Evolutionary conservation across 2,329 filamentous ascomycete genomes (phyloP).

Genomic region (Teratosphaeria destructans): DNA sequence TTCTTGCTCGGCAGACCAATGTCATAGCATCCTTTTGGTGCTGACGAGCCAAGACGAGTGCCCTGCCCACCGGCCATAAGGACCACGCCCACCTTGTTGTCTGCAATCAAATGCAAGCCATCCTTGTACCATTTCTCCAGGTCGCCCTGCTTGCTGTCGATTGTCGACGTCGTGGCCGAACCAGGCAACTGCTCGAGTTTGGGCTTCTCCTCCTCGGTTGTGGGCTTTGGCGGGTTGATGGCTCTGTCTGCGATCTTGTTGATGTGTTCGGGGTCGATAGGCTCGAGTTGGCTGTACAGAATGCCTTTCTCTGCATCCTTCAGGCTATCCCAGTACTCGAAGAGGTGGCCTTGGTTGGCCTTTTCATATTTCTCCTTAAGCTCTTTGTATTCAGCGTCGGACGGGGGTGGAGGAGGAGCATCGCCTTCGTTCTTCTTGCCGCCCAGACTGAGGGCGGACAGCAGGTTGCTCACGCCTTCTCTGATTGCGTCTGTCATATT

Average conservation of each 20-base stretch:
- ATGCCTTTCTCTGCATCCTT: slow-evolving; percentile 59
- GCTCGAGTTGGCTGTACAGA: slow-evolving; percentile 71
- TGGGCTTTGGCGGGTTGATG: slow-evolving; percentile 60
- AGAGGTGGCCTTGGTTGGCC: slow-evolving; percentile 71
- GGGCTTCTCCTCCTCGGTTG: slow-evolving; percentile 41
- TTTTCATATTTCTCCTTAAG: slow-evolving; percentile 63
- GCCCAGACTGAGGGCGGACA: slow-evolving; percentile 33
- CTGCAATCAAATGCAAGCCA: slow-evolving; percentile 54
- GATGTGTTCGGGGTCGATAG: slow-evolving; percentile 76
- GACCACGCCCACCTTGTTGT: slow-evolving; percentile 70
- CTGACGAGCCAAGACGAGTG: slow-evolving; percentile 85
- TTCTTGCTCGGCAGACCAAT: slow-evolving; percentile 90
- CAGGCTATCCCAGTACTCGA: slow-evolving; percentile 79
- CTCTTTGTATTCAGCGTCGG: slow-evolving; percentile 54
- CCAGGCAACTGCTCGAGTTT: slow-evolving; percentile 79
- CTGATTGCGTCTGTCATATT: slow-evolving; percentile 34
- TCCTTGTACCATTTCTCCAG: slow-evolving; percentile 74
- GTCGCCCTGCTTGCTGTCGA: slow-evolving; percentile 73
- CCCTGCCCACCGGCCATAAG: slow-evolving; percentile 97
- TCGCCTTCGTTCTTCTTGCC: slow-evolving; percentile 23
- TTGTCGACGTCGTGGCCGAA: slow-evolving; percentile 75
- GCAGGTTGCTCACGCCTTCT: slow-evolving; percentile 28
- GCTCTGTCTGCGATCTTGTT: slow-evolving; percentile 77
- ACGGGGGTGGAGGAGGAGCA: slow-evolving; percentile 42
- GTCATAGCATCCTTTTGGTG: slow-evolving; percentile 94